Evolutionary conservation across 345 rosid genomes (phyloP), one percentile per base, ranked within the genome.

Genomic region (Citrus medica): DNA sequence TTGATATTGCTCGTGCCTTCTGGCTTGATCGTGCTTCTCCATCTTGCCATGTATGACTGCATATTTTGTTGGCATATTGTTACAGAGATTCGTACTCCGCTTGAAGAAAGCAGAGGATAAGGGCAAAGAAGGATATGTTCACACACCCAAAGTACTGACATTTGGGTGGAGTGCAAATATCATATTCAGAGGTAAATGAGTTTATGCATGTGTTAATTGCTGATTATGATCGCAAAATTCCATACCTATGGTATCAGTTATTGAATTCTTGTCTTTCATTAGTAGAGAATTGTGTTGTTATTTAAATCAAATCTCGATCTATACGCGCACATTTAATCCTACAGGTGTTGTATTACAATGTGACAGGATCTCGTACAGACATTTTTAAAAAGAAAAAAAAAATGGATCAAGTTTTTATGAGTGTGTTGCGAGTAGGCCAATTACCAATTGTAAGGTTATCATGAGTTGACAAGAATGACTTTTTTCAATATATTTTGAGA

Each of bases 1-100:
- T 3, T n/a, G 53, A 28, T 66, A 74, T 32, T 19, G 3, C 12
- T 5, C 48, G 25, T 14, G 5, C 51, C 16, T 9, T 22, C 16
- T 32, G 55, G 56, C 63, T 77, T 64, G 30, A 51, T 27, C n/a
- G 9, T 76, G 68, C 37, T 69, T 25, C 69, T 74, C 65, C 37
- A 12, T 9, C 5, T 48, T 25, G 33, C 30, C n/a, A 16, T 63
- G 48, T 64, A 56, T 46, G 51, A 51, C 60, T 74, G 33, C 72
- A 58, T 40, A 69, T 13, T 69, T 69, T 37, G 40, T 9, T 3
- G 9, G 35, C 12, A 30, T 56, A 16, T 51, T 55, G 51, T 22
- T 65, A 33, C 16, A 37, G 60, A 17, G 17, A 28, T 16, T 5
- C 7, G 7, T 9, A 30, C 19, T 76, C 24, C 4, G 4, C 51